These are phyloP conservation scores for Posidonia oceanica DNA, from an alignment of 116 monocot species.

Conservation along the genomic window DNA sequence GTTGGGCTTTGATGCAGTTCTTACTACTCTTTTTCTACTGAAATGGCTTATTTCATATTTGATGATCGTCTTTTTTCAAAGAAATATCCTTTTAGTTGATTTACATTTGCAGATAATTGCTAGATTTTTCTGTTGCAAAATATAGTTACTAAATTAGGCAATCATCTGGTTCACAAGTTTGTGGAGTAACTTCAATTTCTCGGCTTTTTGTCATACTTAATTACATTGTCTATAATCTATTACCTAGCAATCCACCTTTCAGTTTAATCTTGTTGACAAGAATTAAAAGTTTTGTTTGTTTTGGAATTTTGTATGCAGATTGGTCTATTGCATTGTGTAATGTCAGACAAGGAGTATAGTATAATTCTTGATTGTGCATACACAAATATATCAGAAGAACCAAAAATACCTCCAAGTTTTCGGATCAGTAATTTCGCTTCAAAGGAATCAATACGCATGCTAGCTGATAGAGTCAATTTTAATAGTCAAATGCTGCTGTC, in stretches of 20 bases:
- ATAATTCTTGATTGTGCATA: constrained; percentile 72
- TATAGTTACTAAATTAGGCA: no score
- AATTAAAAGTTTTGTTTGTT: not conserved
- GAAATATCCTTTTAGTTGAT: no score
- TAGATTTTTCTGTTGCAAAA: no score
- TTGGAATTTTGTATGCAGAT: constrained; percentile 40
- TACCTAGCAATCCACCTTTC: not conserved
- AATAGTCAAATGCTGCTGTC: constrained; percentile 62
- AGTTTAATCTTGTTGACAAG: not conserved
- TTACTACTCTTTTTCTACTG: no score
- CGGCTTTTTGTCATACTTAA: no score
- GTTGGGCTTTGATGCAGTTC: no score
- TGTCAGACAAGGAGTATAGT: constrained; percentile 89
- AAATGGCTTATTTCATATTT: no score
- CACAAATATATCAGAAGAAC: constrained; percentile 70
- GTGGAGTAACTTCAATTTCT: no score
- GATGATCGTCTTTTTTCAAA: no score
- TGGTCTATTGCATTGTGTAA: constrained; percentile 61
- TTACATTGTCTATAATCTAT: not conserved
- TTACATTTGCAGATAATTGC: no score
- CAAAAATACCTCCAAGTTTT: constrained; percentile 80
- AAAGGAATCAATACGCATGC: constrained; percentile 76
- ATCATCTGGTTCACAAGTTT: no score
- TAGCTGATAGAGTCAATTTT: constrained; percentile 84
- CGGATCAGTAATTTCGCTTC: constrained; percentile 34